Evolutionary conservation across 495 filamentous ascomycete genomes (phyloP), one percentile per base, ranked within the genome.

Genomic region (Xylaria acuta): DNA sequence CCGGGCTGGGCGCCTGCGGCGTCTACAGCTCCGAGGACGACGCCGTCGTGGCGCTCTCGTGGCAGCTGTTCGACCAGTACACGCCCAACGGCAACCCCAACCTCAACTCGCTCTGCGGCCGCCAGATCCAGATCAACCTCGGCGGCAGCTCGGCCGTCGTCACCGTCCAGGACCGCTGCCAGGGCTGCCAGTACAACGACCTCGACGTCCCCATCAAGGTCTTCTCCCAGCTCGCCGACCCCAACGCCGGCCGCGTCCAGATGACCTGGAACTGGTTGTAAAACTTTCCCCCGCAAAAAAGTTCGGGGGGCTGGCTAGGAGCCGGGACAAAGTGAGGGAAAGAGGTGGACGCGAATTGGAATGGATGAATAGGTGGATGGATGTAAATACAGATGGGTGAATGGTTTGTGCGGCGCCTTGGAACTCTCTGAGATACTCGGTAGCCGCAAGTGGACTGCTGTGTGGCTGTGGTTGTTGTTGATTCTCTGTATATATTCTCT

Each of bases 131-230:
- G 14, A 77, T 70, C 56, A 49, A 32, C 36, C 75, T 72, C 62
- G 64, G 64, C 62, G 75, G 76, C 67, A 67, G 70, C 25, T 67
- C 43, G 43, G 63, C 74, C 69, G 64, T 64, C 25, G 77, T 77
- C 47, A 75, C 67, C 5, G 65, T 80, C 53, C 76, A 74, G 62
- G 78, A 80, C 69, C 73, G 77, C 40, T 81, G 80, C 75, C 16
- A 30, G 1, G 74, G 38, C 40, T 77, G 78, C 72, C 11, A 43
- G 16, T 7, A 6, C 20, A 47, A 67, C 51, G 76, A 75, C 53
- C 67, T 80, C 20, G 93, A 95, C 83, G 85, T 93, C 22, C 89
- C 87, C 20, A 80, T 84, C 7, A 77, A 77, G 3, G 87, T 90
- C 20, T 95, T 94, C 80, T 79, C 84, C 64, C 5, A 20, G 16